Base-by-base conservation (phyloP, 1,284 basidiomycete species). In the Anthracocystis walkeri region DNA sequence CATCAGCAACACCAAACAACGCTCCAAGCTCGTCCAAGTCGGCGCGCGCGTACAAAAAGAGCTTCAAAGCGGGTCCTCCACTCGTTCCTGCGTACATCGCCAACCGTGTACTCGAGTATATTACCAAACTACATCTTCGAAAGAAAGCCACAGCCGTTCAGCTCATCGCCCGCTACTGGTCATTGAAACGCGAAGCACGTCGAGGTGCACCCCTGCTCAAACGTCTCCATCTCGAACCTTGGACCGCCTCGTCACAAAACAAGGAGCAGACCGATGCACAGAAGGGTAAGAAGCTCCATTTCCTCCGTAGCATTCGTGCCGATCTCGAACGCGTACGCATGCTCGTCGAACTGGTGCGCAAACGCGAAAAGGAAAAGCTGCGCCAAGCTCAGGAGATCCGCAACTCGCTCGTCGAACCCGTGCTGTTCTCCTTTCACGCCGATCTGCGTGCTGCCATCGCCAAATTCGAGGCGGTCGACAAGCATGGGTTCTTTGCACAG, bases 121-220 rank as follows among this genome's bases (percentile, higher is more conserved):
- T 93, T 38, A 85, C 86, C 52, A 92, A 91, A 77, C 87, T 97
- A 51, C 88, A 86, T 38, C 87, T 97, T 1, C 88, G 92, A 62
- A 94, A 93, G 82, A 93, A 93, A 82, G 84, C 87, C 3, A 91
- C 92, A 35, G 92, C 96, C 58, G 87, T 98, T 4, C 89, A 91
- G 54, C 87, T 91, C 80, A 88, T 96, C 38, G 95, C 93, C 78
- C 90, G 91, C 77, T 99, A 97, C 84, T 99, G 96, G 96, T 97
- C 95, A 83, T 85, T 99, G 85, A 98, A 99, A 86, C 88, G 96
- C 6, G 95, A 99, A 85, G 93, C 90, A 0, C 89, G 96, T 66
- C 87, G 96, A 45, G 97, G 97, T 3, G 97, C 97, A 2, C 95
- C 96, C 2, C 86, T 99, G 56, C 87, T 99, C 78, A 99, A 98